Evolutionary conservation across 2,329 filamentous ascomycete species (phyloP).

Genomic region (Diaporthe citrichinensis): DNA sequence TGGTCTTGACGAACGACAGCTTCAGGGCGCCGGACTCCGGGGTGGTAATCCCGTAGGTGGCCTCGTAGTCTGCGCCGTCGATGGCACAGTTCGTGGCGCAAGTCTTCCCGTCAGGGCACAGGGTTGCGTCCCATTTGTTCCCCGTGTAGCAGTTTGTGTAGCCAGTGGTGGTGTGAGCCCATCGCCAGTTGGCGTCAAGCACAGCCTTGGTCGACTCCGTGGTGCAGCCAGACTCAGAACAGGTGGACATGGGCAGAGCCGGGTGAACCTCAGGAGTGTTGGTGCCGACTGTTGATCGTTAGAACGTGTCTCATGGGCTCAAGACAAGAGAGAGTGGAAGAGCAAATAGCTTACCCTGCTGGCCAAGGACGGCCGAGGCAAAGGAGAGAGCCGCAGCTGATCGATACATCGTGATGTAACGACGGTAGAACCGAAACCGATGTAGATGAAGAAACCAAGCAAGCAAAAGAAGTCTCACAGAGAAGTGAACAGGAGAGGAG

Average conservation of each 20-base stretch:
- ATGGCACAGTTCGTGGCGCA: conserved; percentile 71
- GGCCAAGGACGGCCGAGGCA: conserved; percentile 49
- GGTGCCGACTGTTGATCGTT: conserved; percentile 53
- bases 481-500: conserved; percentile 8
- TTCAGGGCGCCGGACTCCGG: conserved; percentile 60
- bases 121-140: conserved; percentile 61
- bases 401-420: conserved; percentile 44
- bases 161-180: conserved; percentile 63
- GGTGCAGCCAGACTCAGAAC: conserved; percentile 60
- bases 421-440: background rate
- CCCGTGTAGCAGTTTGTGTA: conserved; percentile 66
- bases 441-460: background rate
- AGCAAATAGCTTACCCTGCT: conserved; percentile 45
- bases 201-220: conserved; percentile 55
- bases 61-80: conserved; percentile 66
- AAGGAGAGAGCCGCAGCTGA: conserved; percentile 45
- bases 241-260: conserved; percentile 61
- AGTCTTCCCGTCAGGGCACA: conserved; percentile 61
- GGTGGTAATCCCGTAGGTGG: conserved; percentile 66
- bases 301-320: background rate
- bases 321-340: fast-evolving
- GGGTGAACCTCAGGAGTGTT: conserved; percentile 60
- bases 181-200: conserved; percentile 68
- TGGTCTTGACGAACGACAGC: conserved; percentile 61
- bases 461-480: conserved; percentile 2